phyloP scores from a whole-genome alignment of 768 basidiomycete species.

The Collybiopsis luxurians region DNA sequence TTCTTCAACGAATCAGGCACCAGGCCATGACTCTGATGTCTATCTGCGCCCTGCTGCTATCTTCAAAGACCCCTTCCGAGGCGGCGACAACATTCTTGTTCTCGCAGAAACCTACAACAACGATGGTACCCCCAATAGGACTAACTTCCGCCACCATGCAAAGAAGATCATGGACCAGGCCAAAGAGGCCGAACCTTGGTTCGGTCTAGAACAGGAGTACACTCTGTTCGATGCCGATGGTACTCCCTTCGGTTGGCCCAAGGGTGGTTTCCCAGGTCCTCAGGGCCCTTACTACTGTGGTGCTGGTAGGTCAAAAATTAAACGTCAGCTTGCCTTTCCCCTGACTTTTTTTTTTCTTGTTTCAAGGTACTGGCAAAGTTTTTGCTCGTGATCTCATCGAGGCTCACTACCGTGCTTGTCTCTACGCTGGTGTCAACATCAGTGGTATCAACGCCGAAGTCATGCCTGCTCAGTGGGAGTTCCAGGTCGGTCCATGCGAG shows the following conservation, averaged over 20 bases:
- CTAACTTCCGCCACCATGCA: conserved; percentile 92
- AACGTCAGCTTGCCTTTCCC: conserved; percentile 11
- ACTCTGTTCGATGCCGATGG: conserved; percentile 94
- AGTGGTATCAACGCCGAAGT: conserved; percentile 99
- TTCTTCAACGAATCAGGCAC: conserved; percentile 96
- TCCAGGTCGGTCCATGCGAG: conserved; percentile 98
- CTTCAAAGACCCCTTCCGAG: conserved; percentile 99
- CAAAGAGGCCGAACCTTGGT: conserved; percentile 84
- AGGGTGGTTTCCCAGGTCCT: conserved; percentile 98
- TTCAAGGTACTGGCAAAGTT: conserved; percentile 97
- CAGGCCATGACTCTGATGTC: conserved; percentile 94
- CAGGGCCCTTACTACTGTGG: conserved; percentile 99
- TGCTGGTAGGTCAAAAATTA: conserved; percentile 65
- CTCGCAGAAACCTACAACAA: conserved; percentile 98
- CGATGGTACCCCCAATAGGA: conserved; percentile 96
- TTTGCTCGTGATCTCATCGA: conserved; percentile 98
- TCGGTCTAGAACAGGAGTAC: conserved; percentile 99
- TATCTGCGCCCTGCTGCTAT: conserved; percentile 96
- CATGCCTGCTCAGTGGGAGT: conserved; percentile 99
- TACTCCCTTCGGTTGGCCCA: conserved; percentile 93
- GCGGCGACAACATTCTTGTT: conserved; percentile 96
- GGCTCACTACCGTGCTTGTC: conserved; percentile 97
- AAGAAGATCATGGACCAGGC: conserved; percentile 95
- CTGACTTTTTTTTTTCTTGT: conserved; percentile 14
- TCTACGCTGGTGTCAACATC: conserved; percentile 95